Percentiles rank a stretch among this genome's conserved stretches.
These are phyloP conservation scores for Elongisporangium undulatum DNA, from an alignment of 352 stramenopile genomes.

Conservation along the genomic window DNA sequence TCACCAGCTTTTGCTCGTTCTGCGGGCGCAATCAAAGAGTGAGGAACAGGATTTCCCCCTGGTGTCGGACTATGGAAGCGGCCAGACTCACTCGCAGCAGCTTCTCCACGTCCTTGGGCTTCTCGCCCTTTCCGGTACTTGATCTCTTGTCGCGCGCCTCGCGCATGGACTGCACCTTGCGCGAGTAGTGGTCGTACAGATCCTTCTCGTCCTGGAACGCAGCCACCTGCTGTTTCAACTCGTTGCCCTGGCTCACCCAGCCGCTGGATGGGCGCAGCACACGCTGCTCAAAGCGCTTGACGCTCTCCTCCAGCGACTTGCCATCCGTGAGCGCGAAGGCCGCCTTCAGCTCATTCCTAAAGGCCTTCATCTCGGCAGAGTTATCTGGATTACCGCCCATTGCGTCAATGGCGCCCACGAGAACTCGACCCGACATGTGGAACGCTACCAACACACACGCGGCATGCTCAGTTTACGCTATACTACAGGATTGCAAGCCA, in stretches of 20 bases:
- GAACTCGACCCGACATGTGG: conserved; percentile 45
- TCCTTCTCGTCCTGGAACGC: conserved; percentile 64
- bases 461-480: not conserved
- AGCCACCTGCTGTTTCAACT: conserved; percentile 38
- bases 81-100: conserved; percentile 42
- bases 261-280: conserved; percentile 50
- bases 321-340: conserved; percentile 58
- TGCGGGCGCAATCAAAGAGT: conserved; percentile 1
- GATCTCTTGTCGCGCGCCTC: conserved; percentile 62
- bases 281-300: conserved; percentile 50
- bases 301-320: conserved; percentile 42
- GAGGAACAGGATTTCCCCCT: not conserved
- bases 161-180: conserved; percentile 61
- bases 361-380: conserved; percentile 55
- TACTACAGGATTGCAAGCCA: not conserved
- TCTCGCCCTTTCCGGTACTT: conserved; percentile 45
- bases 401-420: conserved; percentile 55
- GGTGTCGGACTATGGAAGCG: not conserved
- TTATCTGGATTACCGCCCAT: conserved; percentile 28
- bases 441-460: conserved; percentile 17
- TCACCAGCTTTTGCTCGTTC: conserved; percentile 78
- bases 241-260: conserved; percentile 44
- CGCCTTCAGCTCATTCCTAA: conserved; percentile 51
- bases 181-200: conserved; percentile 76
- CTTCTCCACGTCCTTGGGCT: conserved; percentile 72